Evolutionary conservation across 2,329 filamentous ascomycete genomes (phyloP), one percentile per base, ranked within the genome.

Genomic region (Leptodontidium sp.): DNA sequence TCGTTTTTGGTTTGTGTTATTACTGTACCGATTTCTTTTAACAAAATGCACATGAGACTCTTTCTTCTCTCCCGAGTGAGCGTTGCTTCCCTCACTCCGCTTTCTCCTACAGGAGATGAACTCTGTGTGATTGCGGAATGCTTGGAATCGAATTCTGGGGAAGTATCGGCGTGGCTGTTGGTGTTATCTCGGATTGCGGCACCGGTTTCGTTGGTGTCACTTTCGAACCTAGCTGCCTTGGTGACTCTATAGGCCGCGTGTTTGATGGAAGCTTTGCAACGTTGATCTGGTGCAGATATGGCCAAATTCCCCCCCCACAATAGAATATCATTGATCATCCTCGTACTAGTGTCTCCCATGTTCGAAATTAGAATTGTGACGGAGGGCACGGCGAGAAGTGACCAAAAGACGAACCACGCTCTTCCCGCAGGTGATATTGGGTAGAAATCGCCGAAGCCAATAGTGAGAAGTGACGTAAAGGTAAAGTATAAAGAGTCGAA

Each of bases 321-420:
- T 55, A 29, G 21, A 29, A 53, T 45, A 1, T 43, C 68, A 26
- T 52, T 69, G 11, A 49, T 49, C 45, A n/a, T 49, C 45, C 45
- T 49, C 45, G 17, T 49, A 49, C 2, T 49, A 49, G 45, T 49
- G 45, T 49, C 45, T 49, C 45, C 45, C 45, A 49, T 49, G 45
- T 49, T 49, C 45, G 49, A 52, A 52, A 96, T 91, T 21, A 97
- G 85, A 26, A 97, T 89, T 0, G 93, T 97, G 87, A 93, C 94
- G 1, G 92, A 94, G 0, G 94, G 94, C 4, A 97, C 85, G 0
- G 93, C 93, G 45, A 97, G 85, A 1, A 97, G 79, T 8, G 90
- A 92, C 94, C 94, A 97, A 63, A 97, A 89, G 24, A 97, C 91
- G 75, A 97, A 97, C 78, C 97, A 96, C 0, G 92, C 88, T 65